These are phyloP conservation scores for Ophiostoma himal-ulmi DNA, from an alignment of 2,329 filamentous ascomycete genomes.

Conservation along the genomic window DNA sequence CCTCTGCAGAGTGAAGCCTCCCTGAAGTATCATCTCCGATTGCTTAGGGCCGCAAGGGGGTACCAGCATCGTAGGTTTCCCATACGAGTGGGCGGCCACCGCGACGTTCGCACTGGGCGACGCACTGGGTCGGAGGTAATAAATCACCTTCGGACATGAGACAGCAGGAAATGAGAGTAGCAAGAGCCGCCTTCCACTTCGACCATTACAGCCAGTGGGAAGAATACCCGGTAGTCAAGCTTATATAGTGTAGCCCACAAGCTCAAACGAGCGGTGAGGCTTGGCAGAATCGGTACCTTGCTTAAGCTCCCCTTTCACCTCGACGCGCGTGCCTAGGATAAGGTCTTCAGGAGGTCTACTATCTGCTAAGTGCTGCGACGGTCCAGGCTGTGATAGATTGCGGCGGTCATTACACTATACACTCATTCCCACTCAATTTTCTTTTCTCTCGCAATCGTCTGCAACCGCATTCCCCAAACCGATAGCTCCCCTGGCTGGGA, in stretches of 20 bases:
- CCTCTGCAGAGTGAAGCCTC: conserved; percentile 69
- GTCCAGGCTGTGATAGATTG: background rate
- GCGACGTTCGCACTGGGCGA: conserved; percentile 64
- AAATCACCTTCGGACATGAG: conserved; percentile 47
- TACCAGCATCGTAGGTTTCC: conserved; percentile 61
- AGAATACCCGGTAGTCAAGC: background rate
- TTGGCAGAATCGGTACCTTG: conserved; percentile 14
- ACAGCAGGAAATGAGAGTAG: conserved; percentile 42
- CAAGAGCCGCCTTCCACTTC: conserved; percentile 34
- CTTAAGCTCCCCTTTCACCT: background rate
- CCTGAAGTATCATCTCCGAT: conserved; percentile 63
- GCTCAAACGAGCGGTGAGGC: conserved; percentile 2
- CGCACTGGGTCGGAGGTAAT: conserved; percentile 37
- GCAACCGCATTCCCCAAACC: background rate
- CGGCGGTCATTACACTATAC: background rate
- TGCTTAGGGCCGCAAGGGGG: conserved; percentile 51
- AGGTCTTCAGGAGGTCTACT: background rate
- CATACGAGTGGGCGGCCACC: conserved; percentile 60
- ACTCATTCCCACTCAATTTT: background rate
- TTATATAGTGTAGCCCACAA: conserved; percentile 20
- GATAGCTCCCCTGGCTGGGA: conserved; percentile 7
- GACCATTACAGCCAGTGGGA: conserved; percentile 27
- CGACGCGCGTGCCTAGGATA: background rate
- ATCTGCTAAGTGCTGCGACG: background rate
- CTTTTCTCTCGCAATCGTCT: background rate